phyloP scores from a whole-genome alignment of 2,329 filamentous ascomycete genomes.

The Salinomyces thailandicus region DNA sequence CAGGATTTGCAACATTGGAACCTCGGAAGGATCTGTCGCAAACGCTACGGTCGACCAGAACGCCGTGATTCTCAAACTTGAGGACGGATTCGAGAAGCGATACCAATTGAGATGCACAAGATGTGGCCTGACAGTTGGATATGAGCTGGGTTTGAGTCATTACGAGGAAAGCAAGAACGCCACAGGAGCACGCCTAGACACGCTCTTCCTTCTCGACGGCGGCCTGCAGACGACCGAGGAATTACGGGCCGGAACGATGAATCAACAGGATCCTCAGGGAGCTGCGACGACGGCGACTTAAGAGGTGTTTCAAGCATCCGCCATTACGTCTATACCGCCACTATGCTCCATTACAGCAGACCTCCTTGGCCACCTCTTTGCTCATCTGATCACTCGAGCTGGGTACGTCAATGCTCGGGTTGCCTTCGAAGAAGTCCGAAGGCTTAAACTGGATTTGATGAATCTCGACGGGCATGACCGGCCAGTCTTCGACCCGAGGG shows the following conservation, averaged over 20 bases:
- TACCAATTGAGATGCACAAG: slow-evolving; percentile 48
- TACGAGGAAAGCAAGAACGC: slow-evolving; percentile 26
- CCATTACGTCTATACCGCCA: no score
- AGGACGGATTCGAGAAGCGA: slow-evolving; percentile 59
- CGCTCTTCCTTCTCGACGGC: slow-evolving; percentile 52
- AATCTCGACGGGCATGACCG: slow-evolving; percentile 41
- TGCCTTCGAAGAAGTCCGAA: slow-evolving; percentile 44
- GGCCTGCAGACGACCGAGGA: slow-evolving; percentile 48
- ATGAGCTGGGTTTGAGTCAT: slow-evolving; percentile 48
- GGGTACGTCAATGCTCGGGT: slow-evolving; percentile 45
- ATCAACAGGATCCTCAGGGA: no score
- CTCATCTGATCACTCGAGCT: no score
- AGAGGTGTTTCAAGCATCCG: no score
- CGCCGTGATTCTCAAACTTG: slow-evolving; percentile 18
- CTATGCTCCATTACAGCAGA: no score
- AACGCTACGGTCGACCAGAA: slow-evolving; percentile 10
- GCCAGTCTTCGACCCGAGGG: slow-evolving; percentile 42
- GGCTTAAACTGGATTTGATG: slow-evolving; percentile 37
- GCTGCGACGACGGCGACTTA: no score
- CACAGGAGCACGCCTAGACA: slow-evolving; percentile 31
- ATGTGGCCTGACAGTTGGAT: slow-evolving; percentile 52
- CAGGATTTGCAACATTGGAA: slow-evolving; percentile 38
- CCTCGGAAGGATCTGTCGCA: slow-evolving; percentile 11
- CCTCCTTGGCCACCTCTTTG: no score
- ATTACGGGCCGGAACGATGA: no score